phyloP scores from a whole-genome alignment of 495 filamentous ascomycete genomes.

The Neurospora tetraspora region DNA sequence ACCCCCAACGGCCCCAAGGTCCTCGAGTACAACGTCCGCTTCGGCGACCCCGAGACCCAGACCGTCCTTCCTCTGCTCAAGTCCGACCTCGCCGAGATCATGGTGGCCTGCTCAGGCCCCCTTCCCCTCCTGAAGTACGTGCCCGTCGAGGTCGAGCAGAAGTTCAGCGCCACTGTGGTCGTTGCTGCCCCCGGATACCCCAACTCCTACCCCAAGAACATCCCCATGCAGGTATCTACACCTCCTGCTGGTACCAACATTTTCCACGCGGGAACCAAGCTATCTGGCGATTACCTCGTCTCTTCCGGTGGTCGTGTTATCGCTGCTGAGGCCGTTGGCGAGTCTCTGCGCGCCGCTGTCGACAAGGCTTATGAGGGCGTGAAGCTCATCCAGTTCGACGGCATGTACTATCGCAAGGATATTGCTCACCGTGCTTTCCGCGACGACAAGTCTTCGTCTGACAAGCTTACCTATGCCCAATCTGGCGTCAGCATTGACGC shows the following conservation, averaged over 20 bases:
- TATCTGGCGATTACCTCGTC: constrained; percentile 47
- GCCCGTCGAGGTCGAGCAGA: constrained; percentile 52
- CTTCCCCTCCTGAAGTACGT: constrained; percentile 63
- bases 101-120: constrained; percentile 73
- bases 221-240: constrained; percentile 49
- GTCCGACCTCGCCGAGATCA: constrained; percentile 80
- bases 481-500: constrained; percentile 88
- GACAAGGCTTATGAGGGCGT: constrained; percentile 75
- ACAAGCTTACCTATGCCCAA: constrained; percentile 78
- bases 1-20: constrained; percentile 74
- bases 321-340: constrained; percentile 71
- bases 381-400: constrained; percentile 68
- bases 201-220: constrained; percentile 74
- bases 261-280: constrained; percentile 87
- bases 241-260: constrained; percentile 48
- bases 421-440: constrained; percentile 69
- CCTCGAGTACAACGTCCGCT: constrained; percentile 94
- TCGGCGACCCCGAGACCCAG: constrained; percentile 94
- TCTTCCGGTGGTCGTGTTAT: constrained; percentile 87
- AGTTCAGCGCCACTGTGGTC: constrained; percentile 84
- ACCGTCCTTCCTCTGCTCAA: constrained; percentile 80
- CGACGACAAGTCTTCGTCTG: constrained; percentile 20
- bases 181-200: constrained; percentile 92
- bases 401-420: constrained; percentile 88
- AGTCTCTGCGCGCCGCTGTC: constrained; percentile 66